A percentile compares a stretch with the other conserved stretches of the same genome.
Conservation (phyloP, 2,329 filamentous ascomycete species). For the Monilinia fructigena region DNA sequence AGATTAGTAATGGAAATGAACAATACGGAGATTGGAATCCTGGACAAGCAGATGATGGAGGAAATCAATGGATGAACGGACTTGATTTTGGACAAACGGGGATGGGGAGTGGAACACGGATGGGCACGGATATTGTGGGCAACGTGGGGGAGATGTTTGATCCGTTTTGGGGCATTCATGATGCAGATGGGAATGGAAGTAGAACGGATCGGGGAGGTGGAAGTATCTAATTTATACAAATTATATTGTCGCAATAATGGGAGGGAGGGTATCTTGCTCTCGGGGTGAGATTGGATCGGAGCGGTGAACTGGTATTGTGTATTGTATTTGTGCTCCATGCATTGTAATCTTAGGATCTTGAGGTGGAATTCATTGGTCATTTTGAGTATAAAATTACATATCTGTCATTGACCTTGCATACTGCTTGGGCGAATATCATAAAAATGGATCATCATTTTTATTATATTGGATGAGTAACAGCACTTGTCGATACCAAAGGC, state of each 20-base stretch:
- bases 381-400: too few species aligned
- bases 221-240: not conserved
- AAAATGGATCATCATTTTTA: too few species aligned
- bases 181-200: not conserved
- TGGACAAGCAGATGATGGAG: conserved; percentile 3
- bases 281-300: not conserved
- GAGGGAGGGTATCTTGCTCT: not conserved
- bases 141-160: conserved; percentile 11
- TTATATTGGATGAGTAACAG: too few species aligned
- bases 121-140: conserved; percentile 2
- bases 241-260: not conserved
- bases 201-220: not conserved
- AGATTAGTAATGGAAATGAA: conserved; percentile 8
- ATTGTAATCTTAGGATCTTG: not conserved
- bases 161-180: conserved; percentile 9
- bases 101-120: not conserved
- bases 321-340: not conserved
- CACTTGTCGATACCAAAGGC: too few species aligned
- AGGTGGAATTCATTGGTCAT: too few species aligned
- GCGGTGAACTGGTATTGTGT: not conserved
- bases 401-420: too few species aligned
- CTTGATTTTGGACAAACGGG: not conserved
- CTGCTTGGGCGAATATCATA: too few species aligned
- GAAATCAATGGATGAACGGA: not conserved
- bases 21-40: conserved; percentile 14